Base-by-base conservation (phyloP, 129 eudicot species). In the Ambrosia artemisiifolia region DNA sequence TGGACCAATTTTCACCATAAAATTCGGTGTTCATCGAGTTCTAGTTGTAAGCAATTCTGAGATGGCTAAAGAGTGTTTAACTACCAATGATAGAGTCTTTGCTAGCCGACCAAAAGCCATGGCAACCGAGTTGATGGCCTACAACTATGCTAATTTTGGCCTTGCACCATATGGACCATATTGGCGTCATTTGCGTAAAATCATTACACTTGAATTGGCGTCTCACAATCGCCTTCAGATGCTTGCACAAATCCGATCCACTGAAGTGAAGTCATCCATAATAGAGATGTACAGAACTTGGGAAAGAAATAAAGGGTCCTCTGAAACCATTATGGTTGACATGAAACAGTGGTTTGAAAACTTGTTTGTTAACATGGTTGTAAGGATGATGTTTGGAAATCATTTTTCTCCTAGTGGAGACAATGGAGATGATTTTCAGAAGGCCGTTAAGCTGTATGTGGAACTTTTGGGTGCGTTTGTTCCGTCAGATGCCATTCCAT, bases 1-100 rank as follows among this genome's bases (percentile, higher is more conserved):
- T 36, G 83, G 78, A 14, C 60, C 83, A 20, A 55, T 72, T 42
- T 79, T 79, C 63, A 55, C 74, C 12, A n/a, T 79, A 64, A 64
- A 73, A 44, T 42, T 79, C 4, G 78, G 83, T 3, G 56, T 49
- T 32, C 28, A 62, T 6, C 62, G 65, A 20, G 50, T 73, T 44
- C 38, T 72, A 72, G 40, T 72, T 16, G 67, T 72, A 5, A 57
- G 34, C 57, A 72, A 6, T 30, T 43, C 67, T 2, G 68, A 30
- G 6, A 43, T 44, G 59, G 76, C 70, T 49, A 77, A 70, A 47
- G 81, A 77, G 62, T 77, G 81, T 59, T 60, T 77, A 33, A 61
- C 81, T 16, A 68, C 70, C 40, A 69, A 77, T 57, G 81, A 77
- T 38, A 70, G 20, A 47, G 36, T 50, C 76, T 47, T 77, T 6